phyloP scores from a whole-genome alignment of 2,329 filamentous ascomycete genomes.

The Colletotrichum cordylinicola region DNA sequence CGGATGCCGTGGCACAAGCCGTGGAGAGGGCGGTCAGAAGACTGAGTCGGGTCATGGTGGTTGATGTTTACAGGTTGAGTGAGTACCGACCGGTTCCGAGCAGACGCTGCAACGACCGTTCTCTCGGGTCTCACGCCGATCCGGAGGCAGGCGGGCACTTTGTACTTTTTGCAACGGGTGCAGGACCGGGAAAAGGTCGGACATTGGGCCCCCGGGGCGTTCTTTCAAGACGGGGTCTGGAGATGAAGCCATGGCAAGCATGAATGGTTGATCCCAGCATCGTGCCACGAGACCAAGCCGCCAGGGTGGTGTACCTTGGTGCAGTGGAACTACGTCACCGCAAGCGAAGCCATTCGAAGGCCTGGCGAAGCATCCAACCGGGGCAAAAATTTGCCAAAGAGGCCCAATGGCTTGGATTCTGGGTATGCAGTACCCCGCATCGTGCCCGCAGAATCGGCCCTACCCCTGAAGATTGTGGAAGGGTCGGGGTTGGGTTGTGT shows the following conservation, averaged over 20 bases:
- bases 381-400: not conserved
- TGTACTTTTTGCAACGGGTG: not conserved
- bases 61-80: not conserved
- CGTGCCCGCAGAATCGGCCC: conserved; percentile 12
- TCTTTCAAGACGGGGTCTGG: not conserved
- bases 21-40: conserved; percentile 7
- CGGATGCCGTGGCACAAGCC: conserved; percentile 12
- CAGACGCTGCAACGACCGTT: not conserved
- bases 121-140: too few relatives aligned
- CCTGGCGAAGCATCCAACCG: not conserved
- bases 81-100: not conserved
- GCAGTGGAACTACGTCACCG: conserved; percentile 9
- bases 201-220: not conserved
- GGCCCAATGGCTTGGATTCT: conserved; percentile 10
- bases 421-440: conserved; percentile 4
- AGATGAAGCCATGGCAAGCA: conserved; percentile 13
- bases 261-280: not conserved
- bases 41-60: conserved; percentile 7
- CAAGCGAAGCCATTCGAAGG: not conserved
- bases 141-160: not conserved
- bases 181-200: not conserved
- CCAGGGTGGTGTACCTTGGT: not conserved
- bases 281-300: conserved; percentile 13
- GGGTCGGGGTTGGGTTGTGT: conserved; percentile 15
- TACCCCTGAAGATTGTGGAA: conserved; percentile 4